Base-by-base conservation (phyloP, 495 filamentous ascomycete genomes). In the Clohesyomyces aquaticus region DNA sequence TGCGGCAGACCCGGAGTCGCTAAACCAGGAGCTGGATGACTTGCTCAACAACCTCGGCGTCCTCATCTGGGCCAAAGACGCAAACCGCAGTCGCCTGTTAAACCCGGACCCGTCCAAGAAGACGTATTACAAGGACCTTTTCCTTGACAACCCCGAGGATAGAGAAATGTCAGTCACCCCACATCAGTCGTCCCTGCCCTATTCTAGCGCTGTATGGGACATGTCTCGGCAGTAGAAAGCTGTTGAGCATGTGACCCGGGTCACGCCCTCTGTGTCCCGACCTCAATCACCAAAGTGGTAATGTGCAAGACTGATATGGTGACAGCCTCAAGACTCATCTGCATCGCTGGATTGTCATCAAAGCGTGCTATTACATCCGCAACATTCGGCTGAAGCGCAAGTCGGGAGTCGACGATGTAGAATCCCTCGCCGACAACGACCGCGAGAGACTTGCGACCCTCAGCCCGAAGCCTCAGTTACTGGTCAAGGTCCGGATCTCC, bases 361-460 rank as follows among this genome's bases (percentile, higher is more conserved):
- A 66, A 56, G 63, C 63, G 1, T 66, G 63, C 63, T 66, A 66
- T 51, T 66, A 61, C 57, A 66, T 66, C 51, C 56, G 63, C 23
- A 66, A 66, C 63, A 58, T 45, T 50, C 60, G 60, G 57, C 52
- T 66, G 16, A 66, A 66, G 57, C 29, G 52, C 9, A 32, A 26
- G 1, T 61, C 63, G 43, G 26, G 25, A 14, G 43, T 12, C 19
- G 42, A 25, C 28, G 56, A 61, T 25, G n/a, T 32, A 48, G 57
- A 61, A 8, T 25, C 56, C 2, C 18, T 45, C 3, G 45, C 43
- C 29, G 63, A 61, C 35, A 26, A 29, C 57, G 63, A 66, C 29
- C n/a, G 29, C 14, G 51, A 41, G 11, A 26, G 16, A 18, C 11
- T 22, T 8, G 19, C 29, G 35, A 53, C 14, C 18, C 48, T 38